Conservation (phyloP, 805 yeast genomes). For the Wickerhamiella bombiphila region DNA sequence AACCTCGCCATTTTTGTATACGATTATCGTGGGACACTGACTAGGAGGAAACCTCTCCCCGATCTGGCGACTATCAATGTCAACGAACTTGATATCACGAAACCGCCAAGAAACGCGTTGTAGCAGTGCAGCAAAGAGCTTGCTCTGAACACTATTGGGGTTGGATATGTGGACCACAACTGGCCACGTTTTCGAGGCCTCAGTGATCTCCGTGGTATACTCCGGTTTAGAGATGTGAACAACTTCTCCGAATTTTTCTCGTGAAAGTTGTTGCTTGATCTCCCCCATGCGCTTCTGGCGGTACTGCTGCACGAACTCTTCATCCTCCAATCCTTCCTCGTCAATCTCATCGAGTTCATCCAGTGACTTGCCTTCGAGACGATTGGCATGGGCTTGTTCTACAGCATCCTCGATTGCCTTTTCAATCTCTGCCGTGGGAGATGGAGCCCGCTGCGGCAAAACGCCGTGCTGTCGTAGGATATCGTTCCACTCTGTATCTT, state of each 20-base stretch:
- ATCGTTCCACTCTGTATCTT: conserved; percentile 99
- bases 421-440: conserved; percentile 76
- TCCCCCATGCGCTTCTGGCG: conserved; percentile 67
- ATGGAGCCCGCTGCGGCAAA: conserved; percentile 81
- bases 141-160: conserved; percentile 48
- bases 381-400: conserved; percentile 60
- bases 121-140: conserved; percentile 50
- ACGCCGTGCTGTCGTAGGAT: conserved; percentile 79
- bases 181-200: conserved; percentile 47
- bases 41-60: conserved; percentile 82
- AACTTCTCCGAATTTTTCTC: conserved; percentile 57
- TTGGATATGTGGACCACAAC: conserved; percentile 70
- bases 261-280: conserved; percentile 41
- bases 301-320: conserved; percentile 54
- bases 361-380: conserved; percentile 61
- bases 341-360: conserved; percentile 79
- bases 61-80: conserved; percentile 81
- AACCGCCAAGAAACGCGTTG: conserved; percentile 46
- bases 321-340: conserved; percentile 85
- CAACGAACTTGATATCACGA: conserved; percentile 77
- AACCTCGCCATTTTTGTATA: conserved; percentile 68
- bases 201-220: conserved; percentile 71
- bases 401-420: conserved; percentile 78
- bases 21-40: conserved; percentile 80
- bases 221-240: conserved; percentile 75